Conservation (phyloP, 305 asterid species). For the Fraxinus platypoda region DNA sequence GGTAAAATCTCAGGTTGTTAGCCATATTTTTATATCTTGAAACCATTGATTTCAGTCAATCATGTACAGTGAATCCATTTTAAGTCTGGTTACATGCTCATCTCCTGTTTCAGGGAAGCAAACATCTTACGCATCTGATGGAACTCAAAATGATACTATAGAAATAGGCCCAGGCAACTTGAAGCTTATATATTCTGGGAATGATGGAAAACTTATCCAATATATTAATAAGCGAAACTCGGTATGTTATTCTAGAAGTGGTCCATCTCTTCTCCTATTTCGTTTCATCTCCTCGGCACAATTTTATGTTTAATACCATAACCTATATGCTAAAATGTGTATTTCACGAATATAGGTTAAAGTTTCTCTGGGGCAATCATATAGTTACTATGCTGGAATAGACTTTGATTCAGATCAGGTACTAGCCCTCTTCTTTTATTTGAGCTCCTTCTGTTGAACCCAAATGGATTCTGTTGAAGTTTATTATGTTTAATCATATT, state of each 20-base stretch:
- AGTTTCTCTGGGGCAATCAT: constrained; percentile 73
- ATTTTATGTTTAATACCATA: background rate
- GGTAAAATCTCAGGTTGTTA: constrained; percentile 49
- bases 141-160: constrained; percentile 48
- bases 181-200: constrained; percentile 74
- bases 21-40: constrained; percentile 17
- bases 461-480: background rate
- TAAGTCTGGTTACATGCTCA: constrained; percentile 32
- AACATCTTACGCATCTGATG: constrained; percentile 33
- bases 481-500: background rate
- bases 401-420: constrained; percentile 53
- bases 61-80: constrained; percentile 5
- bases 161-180: constrained; percentile 78
- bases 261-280: background rate
- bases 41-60: constrained; percentile 12
- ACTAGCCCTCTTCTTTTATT: constrained; percentile 12
- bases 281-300: background rate
- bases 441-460: background rate
- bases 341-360: constrained; percentile 49
- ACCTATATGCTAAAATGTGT: constrained; percentile 3
- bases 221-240: constrained; percentile 59
- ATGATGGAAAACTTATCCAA: constrained; percentile 58
- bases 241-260: constrained; percentile 41
- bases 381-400: constrained; percentile 68
- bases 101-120: constrained; percentile 47